Evolutionary conservation across 805 yeast species (phyloP).

Genomic region (Naumovozyma castellii): DNA sequence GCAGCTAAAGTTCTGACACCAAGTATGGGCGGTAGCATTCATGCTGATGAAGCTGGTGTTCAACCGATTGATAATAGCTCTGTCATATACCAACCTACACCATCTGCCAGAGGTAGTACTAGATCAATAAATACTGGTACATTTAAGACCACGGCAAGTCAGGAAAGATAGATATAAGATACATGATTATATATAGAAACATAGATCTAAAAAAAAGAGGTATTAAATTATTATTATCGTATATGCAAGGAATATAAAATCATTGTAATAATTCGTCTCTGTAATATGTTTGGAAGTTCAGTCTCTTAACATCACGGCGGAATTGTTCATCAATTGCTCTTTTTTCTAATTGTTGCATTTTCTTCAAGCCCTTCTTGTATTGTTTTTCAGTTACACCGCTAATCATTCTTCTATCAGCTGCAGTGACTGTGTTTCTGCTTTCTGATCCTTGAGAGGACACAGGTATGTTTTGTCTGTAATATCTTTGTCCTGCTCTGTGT

Average conservation of each 20-base stretch:
- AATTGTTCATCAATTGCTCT: slow-evolving; percentile 34
- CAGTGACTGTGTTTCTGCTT: slow-evolving; percentile 64
- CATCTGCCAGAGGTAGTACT: background rate
- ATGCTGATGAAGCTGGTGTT: slow-evolving; percentile 2
- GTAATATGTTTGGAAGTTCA: slow-evolving; percentile 78
- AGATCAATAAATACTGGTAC: background rate
- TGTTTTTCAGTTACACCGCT: slow-evolving; percentile 54
- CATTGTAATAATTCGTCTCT: slow-evolving; percentile 57
- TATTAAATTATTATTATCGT: background rate
- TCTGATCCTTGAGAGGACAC: slow-evolving; percentile 38
- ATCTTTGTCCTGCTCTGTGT: slow-evolving; percentile 66
- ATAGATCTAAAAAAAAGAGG: no score
- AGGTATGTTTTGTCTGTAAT: slow-evolving; percentile 55
- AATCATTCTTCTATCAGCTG: slow-evolving; percentile 60
- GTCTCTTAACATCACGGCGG: slow-evolving; percentile 51
- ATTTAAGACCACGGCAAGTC: background rate
- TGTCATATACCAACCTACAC: slow-evolving; percentile 1
- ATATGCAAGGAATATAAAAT: slow-evolving; percentile 1
- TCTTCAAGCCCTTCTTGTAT: slow-evolving; percentile 41
- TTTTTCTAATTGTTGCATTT: slow-evolving; percentile 35
- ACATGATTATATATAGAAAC: no score
- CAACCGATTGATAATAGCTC: slow-evolving; percentile 10
- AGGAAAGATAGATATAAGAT: background rate
- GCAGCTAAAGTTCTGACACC: background rate
- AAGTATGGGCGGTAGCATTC: background rate